A percentile compares a stretch with the other conserved stretches of the same genome.
These are phyloP conservation scores for Inga laurina DNA, from an alignment of 306 rosid species.

Conservation along the genomic window DNA sequence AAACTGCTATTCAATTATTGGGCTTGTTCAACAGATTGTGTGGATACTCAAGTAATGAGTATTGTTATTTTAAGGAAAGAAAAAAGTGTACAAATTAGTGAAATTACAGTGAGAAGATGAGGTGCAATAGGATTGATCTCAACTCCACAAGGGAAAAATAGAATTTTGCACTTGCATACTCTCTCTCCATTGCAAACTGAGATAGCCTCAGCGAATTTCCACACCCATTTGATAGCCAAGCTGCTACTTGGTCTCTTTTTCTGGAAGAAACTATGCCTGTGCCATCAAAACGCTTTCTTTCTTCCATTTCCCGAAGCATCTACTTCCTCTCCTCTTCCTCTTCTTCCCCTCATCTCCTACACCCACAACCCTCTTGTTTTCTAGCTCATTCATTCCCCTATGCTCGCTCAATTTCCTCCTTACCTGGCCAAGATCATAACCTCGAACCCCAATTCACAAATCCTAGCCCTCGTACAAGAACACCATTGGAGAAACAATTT, in stretches of 20 bases:
- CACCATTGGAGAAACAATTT: slow-evolving; percentile 79
- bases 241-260: background rate
- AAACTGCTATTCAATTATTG: slow-evolving; percentile 4
- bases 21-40: background rate
- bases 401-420: slow-evolving; percentile 33
- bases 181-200: too few relatives aligned
- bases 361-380: background rate
- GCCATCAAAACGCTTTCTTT: slow-evolving; percentile 36
- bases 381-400: slow-evolving; percentile 3
- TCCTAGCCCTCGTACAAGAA: slow-evolving; percentile 45
- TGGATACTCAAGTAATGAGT: too few relatives aligned
- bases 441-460: slow-evolving; percentile 6
- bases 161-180: too few relatives aligned
- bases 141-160: too few relatives aligned
- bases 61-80: too few relatives aligned
- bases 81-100: too few relatives aligned
- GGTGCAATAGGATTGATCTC: too few relatives aligned
- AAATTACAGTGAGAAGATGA: too few relatives aligned
- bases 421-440: slow-evolving; percentile 7
- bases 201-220: background rate
- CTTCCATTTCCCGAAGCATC: slow-evolving; percentile 30
- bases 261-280: slow-evolving; percentile 22
- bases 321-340: slow-evolving; percentile 3
- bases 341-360: slow-evolving; percentile 16
- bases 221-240: too few relatives aligned